Percentiles rank a stretch among this genome's conserved stretches.
Evolutionary conservation across 371 early-diverging fungal genomes (phyloP).

Genomic region (Rhizopus microsporus): DNA sequence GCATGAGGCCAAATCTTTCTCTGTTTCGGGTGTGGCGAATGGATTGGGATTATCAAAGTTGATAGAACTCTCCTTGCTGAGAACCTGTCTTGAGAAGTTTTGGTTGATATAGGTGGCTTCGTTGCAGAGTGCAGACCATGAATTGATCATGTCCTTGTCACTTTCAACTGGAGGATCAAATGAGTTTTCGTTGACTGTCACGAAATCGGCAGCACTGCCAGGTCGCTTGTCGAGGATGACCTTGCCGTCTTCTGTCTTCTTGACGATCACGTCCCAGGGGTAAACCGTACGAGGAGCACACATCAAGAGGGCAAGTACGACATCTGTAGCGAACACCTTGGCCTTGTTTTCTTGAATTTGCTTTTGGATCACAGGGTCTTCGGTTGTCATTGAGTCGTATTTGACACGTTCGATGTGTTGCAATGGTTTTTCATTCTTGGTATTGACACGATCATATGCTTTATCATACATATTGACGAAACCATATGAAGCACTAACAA

Average conservation of each 20-base stretch:
- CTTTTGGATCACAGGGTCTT: constrained; percentile 77
- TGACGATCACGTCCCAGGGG: constrained; percentile 96
- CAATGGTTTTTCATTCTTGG: constrained; percentile 79
- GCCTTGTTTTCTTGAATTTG: constrained; percentile 66
- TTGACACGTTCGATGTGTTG: constrained; percentile 70
- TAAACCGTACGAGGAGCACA: constrained; percentile 88
- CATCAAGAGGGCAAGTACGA: constrained; percentile 91
- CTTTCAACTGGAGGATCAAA: constrained; percentile 87
- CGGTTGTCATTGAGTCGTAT: constrained; percentile 79
- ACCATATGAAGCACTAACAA: constrained; percentile 61
- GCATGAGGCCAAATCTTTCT: constrained; percentile 67
- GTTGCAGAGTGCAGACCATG: constrained; percentile 78
- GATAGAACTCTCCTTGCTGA: constrained; percentile 57
- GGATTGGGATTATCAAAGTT: constrained; percentile 76
- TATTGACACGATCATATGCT: constrained; percentile 82
- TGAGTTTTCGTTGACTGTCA: constrained; percentile 95
- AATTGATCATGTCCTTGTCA: constrained; percentile 91
- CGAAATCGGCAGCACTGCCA: constrained; percentile 75
- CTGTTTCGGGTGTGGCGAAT: constrained; percentile 63
- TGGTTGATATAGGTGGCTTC: constrained; percentile 92
- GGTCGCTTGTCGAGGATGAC: constrained; percentile 92
- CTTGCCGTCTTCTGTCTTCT: constrained; percentile 77
- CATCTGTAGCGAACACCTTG: constrained; percentile 89
- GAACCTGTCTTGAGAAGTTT: constrained; percentile 84
- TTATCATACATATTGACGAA: constrained; percentile 79